Evolutionary conservation across 768 basidiomycete species (phyloP).

Genomic region (Leucosporidium creatinivorum): DNA sequence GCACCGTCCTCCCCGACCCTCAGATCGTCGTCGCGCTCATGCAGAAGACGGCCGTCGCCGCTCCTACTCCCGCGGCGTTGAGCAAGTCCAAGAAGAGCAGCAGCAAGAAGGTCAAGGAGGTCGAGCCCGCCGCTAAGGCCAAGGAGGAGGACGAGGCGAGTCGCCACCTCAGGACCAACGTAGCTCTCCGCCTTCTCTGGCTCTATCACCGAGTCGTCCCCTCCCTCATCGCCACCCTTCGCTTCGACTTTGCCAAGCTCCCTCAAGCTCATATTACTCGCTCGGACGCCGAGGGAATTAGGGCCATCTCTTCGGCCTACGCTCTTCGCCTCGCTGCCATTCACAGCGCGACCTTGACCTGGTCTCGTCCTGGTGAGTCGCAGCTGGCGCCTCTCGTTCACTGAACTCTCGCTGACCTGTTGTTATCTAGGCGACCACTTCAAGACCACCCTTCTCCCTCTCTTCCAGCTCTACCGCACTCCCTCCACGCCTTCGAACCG

Average conservation of each 20-base stretch:
- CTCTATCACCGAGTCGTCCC: constrained; percentile 76
- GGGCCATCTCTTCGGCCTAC: constrained; percentile 47
- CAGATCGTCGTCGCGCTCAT: constrained; percentile 71
- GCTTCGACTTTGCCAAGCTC: constrained; percentile 80
- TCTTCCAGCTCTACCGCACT: constrained; percentile 58
- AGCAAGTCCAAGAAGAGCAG: not conserved
- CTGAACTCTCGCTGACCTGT: not conserved
- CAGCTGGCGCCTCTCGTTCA: not conserved
- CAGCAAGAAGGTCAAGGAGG: not conserved
- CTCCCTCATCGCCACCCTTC: constrained; percentile 62
- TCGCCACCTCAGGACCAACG: constrained; percentile 59
- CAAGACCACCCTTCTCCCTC: constrained; percentile 50
- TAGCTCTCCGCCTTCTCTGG: constrained; percentile 70
- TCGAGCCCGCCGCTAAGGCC: constrained; percentile 30
- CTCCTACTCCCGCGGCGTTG: not conserved
- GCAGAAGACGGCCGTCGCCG: constrained; percentile 16
- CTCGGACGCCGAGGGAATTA: constrained; percentile 32
- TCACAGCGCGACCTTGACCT: constrained; percentile 67
- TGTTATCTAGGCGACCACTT: constrained; percentile 49
- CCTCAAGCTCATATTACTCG: constrained; percentile 15
- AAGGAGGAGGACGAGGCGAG: constrained; percentile 40
- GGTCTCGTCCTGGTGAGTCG: constrained; percentile 47
- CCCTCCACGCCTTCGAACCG: constrained; percentile 53
- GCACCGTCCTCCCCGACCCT: constrained; percentile 67
- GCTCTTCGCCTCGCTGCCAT: constrained; percentile 69